phyloP scores from a whole-genome alignment of 2,329 filamentous ascomycete species.

The Trichophyton equinum region DNA sequence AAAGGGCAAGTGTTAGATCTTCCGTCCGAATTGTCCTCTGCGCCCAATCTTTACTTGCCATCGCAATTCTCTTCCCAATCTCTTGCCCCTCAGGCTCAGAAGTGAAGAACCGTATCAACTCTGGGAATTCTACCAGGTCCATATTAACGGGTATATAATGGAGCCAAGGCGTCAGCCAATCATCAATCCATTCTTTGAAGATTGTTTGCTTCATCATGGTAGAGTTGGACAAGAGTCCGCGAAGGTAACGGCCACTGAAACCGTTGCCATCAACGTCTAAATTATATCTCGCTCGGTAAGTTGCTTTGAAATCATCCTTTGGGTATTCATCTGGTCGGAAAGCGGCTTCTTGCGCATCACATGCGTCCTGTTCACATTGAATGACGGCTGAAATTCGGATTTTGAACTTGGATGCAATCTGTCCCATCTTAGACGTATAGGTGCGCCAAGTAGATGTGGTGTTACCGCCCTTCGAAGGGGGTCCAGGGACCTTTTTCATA shows the following conservation, averaged over 20 bases:
- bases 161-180: slow-evolving; percentile 43
- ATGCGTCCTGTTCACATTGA: slow-evolving; percentile 32
- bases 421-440: slow-evolving; percentile 7
- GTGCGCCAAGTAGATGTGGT: slow-evolving; percentile 7
- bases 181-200: slow-evolving; percentile 47
- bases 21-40: slow-evolving; percentile 42
- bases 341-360: slow-evolving; percentile 16
- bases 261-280: slow-evolving; percentile 47
- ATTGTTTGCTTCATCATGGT: slow-evolving; percentile 42
- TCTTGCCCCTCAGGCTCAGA: slow-evolving; percentile 36
- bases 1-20: slow-evolving; percentile 49
- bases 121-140: slow-evolving; percentile 40
- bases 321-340: slow-evolving; percentile 19
- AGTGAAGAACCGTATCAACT: slow-evolving; percentile 38
- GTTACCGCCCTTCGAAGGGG: background rate
- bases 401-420: slow-evolving; percentile 25
- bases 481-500: slow-evolving; percentile 4
- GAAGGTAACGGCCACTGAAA: slow-evolving; percentile 43
- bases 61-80: slow-evolving; percentile 41
- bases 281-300: slow-evolving; percentile 31
- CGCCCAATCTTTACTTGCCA: slow-evolving; percentile 45
- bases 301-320: slow-evolving; percentile 23
- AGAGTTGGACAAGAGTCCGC: slow-evolving; percentile 37
- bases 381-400: slow-evolving; percentile 37
- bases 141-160: slow-evolving; percentile 45